Evolutionary conservation across 192 early-diverging fungal species (phyloP), one percentile per base, ranked within the genome.

Genomic region (Backusella westeae): DNA sequence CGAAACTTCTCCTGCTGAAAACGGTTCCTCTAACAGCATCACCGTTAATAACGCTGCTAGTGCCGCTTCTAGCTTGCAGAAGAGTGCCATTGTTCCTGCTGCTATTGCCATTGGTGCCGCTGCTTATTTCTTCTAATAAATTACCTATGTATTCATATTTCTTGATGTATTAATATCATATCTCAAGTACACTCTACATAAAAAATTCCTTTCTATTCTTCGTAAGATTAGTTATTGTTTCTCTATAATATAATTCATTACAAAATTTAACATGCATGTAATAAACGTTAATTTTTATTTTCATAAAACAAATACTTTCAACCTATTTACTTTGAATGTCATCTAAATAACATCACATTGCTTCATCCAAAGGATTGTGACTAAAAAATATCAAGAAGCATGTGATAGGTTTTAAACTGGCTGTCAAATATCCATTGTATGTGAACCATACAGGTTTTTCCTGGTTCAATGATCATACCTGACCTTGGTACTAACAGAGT

Each of bases 151-250:
- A 35, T 38, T 35, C 6, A 68, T 35, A 19, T 36, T 21, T 19
- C 19, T 68, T 68, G 34, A 34, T 19, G 17, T 56, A n/a, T 38
- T 17, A 29, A 10, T 17, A 17, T 72, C 71, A 35, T 68, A 4
- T 44, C 66, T 71, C 56, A 63, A 63, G 10, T 63, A 44, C 56
- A 63, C 26, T 63, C 56, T 14, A 63, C 56, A 63, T 29, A 56
- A 21, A 59, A 26, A 23, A 26, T 12, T 26, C 3, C 3, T 63
- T 29, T 63, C 56, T 63, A 29, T 26, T 56, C 19, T 56, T 63
- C 56, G 23, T 63, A 63, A 63, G 56, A 63, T 63, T 26, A 29
- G n/a, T 63, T 26, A 29, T 29, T 63, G 56, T 10, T 63, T 12
- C 12, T 63, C 29, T 63, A 29, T 63, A 21, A 63, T 63, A 14